Base-by-base conservation (phyloP, 371 early-diverging fungal species). In the Actinomucor elegans region DNA sequence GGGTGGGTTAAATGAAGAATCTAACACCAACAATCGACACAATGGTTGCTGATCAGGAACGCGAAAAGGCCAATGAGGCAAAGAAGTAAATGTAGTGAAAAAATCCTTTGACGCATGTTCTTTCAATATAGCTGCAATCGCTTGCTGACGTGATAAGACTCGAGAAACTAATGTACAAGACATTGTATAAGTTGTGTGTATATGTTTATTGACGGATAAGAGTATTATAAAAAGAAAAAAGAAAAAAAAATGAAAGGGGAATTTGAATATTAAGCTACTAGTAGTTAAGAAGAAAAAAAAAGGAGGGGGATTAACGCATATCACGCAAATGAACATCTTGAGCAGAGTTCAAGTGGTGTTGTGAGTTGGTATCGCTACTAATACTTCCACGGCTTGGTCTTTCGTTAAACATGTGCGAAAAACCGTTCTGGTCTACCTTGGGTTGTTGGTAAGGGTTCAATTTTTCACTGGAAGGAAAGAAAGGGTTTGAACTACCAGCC, bases 1-100 rank as follows among this genome's bases (percentile, higher is more conserved):
- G 1, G 87, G 87, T 11, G 87, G 87, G 34, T 87, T 87, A 61
- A 87, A 87, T 5, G 84, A 84, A 2, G 85, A 77, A 54, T 87
- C 87, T 8, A 87, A 71, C 12, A 87, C 64, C 1, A 75, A 44
- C 8, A 75, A 20, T 9, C 61, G 66, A 36, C 51, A 50, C 18
- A 18, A 21, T 5, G 9, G 12, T n/a, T 31, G 2, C 3, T 15
- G 10, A 20, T 2, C 10, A 4, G 27, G n/a, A 14, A 29, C 14
- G 37, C n/a, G 28, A 9, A 29, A 10, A 2, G 54, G 52, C 62
- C 57, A 56, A 20, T 15, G 3, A 1, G 14, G 8, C 2, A 23
- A 23, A 11, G 44, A 10, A n/a, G 48, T 35, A 40, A 36, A 56
- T 9, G 53, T 52, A 2, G 43, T 48, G 29, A 31, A 59, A 48